phyloP scores from a whole-genome alignment of 257 asterid genomes.

The Paraleonurus japonicus region DNA sequence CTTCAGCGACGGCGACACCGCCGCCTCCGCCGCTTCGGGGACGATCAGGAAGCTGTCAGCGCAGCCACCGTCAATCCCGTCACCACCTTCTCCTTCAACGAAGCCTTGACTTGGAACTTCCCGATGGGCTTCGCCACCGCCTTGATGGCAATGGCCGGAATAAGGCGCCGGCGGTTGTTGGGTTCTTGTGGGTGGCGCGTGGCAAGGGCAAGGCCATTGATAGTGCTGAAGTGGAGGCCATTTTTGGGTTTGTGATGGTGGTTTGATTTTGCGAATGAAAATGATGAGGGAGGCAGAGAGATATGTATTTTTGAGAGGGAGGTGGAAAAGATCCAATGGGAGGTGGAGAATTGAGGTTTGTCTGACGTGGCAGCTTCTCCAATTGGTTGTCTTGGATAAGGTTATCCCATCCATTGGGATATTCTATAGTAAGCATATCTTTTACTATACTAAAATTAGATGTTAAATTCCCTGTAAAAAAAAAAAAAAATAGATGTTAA shows the following conservation, averaged over 20 bases:
- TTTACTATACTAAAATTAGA: too few species aligned
- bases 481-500: too few species aligned
- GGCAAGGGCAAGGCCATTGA: slow-evolving; percentile 65
- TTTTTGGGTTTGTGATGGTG: slow-evolving; percentile 8
- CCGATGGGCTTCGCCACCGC: slow-evolving; percentile 37
- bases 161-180: slow-evolving; percentile 40
- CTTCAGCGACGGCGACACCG: slow-evolving; percentile 76
- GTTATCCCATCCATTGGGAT: slow-evolving; percentile 33
- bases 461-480: too few species aligned
- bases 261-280: not conserved
- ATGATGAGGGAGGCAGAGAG: not conserved
- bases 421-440: too few species aligned
- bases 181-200: slow-evolving; percentile 46
- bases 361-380: slow-evolving; percentile 58
- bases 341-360: slow-evolving; percentile 51
- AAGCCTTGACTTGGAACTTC: slow-evolving; percentile 58
- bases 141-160: slow-evolving; percentile 44
- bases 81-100: slow-evolving; percentile 73
- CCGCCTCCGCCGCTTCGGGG: slow-evolving; percentile 82
- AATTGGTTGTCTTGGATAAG: slow-evolving; percentile 53
- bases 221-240: slow-evolving; percentile 75
- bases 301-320: slow-evolving; percentile 9
- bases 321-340: slow-evolving; percentile 29
- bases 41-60: slow-evolving; percentile 65
- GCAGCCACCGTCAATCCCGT: slow-evolving; percentile 83